Evolutionary conservation across 441 rosid genomes (phyloP), one percentile per base, ranked within the genome.

Genomic region (Corymbia citriodora): DNA sequence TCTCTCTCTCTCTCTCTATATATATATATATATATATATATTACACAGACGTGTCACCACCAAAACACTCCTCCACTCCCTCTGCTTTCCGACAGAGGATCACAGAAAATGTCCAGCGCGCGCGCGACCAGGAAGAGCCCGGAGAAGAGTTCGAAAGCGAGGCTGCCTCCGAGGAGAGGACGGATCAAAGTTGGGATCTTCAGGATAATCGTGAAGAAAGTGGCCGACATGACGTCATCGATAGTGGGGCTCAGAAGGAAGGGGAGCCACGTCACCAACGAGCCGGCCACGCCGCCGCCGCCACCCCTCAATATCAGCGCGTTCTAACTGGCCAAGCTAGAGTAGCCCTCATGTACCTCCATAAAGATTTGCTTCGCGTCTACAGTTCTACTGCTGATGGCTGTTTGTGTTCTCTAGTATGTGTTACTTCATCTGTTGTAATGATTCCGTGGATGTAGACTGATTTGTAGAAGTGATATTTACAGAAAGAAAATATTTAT

Each of bases 131-230:
- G 17, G 40, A 68, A 31, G 40, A 31, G 40, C 74, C 33, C 40
- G 40, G 2, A 68, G 40, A 68, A 33, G 23, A 86, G 87, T 50
- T 50, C 89, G 68, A 57, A 14, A 49, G 89, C 68, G 13, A 92
- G 92, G 88, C 2, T 94, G 27, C 94, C 94, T 13, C 95, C 96
- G 33, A 89, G 36, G 87, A 93, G 94, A 57, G 94, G 94, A 15
- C 90, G 50, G 83, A 23, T 94, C 45, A 92, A 89, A 83, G 72
- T 2, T 12, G 88, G 7, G 89, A 93, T 94, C 29, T 1, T 68
- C 15, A 57, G 53, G 52, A n/a, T 6, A 3, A 15, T 90, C 11
- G 86, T 6, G 36, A 57, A 88, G 87, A 88, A 52, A 72, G 70
- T 92, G 48, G 90, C 49, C 85, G 23, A 4, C 23, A 68, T 63